Conservation (phyloP, 169 alveolate species). For the Cryptosporidium sp. region DNA sequence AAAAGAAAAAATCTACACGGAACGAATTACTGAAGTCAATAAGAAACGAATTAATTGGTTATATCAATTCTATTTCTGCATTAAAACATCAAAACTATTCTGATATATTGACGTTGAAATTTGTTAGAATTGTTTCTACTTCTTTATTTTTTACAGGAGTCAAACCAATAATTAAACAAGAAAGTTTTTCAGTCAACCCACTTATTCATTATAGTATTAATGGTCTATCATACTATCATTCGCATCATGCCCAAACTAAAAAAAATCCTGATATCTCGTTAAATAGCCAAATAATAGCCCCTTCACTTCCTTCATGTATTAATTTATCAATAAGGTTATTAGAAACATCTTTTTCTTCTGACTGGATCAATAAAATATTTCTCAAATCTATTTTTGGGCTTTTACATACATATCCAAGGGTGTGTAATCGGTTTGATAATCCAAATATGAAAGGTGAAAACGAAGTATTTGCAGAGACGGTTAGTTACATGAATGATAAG, state of each 20-base stretch:
- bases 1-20: conserved; percentile 10
- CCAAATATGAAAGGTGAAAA: not conserved
- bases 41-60: conserved; percentile 53
- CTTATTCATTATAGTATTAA: conserved; percentile 1
- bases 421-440: conserved; percentile 14
- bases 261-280: not conserved
- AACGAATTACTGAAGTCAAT: conserved; percentile 30
- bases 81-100: conserved; percentile 4
- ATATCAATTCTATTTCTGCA: conserved; percentile 17
- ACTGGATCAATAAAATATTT: conserved; percentile 65
- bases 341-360: conserved; percentile 46
- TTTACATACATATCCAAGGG: conserved; percentile 51
- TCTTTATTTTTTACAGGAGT: conserved; percentile 65
- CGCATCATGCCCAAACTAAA: conserved; percentile 15
- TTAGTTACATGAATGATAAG: not conserved
- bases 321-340: conserved; percentile 58
- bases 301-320: conserved; percentile 61
- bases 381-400: conserved; percentile 54
- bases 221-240: conserved; percentile 44
- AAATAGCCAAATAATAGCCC: conserved; percentile 13
- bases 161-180: conserved; percentile 25
- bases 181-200: not conserved
- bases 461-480: not conserved
- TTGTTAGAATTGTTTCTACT: conserved; percentile 37
- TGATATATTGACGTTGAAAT: conserved; percentile 4